Conservation (phyloP, 805 yeast species). For the Jamesozyma gamospora region DNA sequence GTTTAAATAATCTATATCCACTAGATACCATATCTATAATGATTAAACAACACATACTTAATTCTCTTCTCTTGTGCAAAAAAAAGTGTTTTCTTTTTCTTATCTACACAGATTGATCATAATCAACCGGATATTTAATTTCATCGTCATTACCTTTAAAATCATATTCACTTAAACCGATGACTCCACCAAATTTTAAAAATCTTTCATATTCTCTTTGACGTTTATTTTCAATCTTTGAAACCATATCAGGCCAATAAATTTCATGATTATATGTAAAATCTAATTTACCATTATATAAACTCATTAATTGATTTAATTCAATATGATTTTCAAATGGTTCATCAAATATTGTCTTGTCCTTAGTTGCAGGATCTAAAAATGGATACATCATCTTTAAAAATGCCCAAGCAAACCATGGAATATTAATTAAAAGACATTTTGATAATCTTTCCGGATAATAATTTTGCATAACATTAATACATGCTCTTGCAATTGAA, state of each 20-base stretch:
- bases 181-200: conserved; percentile 33
- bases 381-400: conserved; percentile 48
- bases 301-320: conserved; percentile 40
- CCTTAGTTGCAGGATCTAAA: conserved; percentile 48
- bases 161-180: conserved; percentile 50
- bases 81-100: too few species aligned
- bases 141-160: conserved; percentile 31
- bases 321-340: conserved; percentile 49
- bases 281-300: conserved; percentile 38
- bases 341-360: conserved; percentile 47
- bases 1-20: too few species aligned
- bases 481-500: conserved; percentile 40
- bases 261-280: conserved; percentile 43
- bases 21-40: too few species aligned
- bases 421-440: conserved; percentile 45
- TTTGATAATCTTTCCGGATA: conserved; percentile 50
- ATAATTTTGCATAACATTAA: conserved; percentile 44
- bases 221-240: conserved; percentile 33
- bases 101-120: background rate
- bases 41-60: too few species aligned
- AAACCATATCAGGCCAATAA: conserved; percentile 44
- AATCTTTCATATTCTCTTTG: conserved; percentile 32
- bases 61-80: too few species aligned
- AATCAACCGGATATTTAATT: conserved; percentile 18
- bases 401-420: conserved; percentile 48